phyloP scores from a whole-genome alignment of 805 yeast genomes.

The Metschnikowia cubensis region DNA sequence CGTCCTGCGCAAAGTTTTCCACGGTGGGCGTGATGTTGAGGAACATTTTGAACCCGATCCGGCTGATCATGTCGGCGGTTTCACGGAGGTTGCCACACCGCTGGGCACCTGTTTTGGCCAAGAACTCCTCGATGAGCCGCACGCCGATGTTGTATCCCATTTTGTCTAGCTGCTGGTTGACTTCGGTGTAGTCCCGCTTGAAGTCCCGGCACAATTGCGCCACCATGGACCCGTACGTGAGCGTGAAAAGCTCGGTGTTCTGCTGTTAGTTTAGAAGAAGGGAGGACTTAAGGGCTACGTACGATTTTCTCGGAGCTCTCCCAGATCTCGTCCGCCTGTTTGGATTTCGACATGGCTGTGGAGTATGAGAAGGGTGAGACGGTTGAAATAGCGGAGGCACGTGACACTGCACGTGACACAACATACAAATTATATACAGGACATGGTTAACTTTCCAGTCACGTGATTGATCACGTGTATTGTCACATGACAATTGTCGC shows the following conservation, averaged over 20 bases:
- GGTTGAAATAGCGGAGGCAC: neutral
- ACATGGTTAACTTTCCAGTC: neutral
- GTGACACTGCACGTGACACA: neutral
- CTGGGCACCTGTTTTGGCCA: slow-evolving; percentile 82
- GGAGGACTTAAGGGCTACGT: slow-evolving; percentile 25
- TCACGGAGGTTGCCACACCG: slow-evolving; percentile 77
- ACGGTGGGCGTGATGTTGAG: slow-evolving; percentile 75
- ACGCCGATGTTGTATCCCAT: slow-evolving; percentile 97
- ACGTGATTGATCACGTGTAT: neutral
- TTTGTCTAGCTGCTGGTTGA: slow-evolving; percentile 76
- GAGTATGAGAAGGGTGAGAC: neutral
- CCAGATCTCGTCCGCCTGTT: slow-evolving; percentile 84
- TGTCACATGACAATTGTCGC: too few species aligned
- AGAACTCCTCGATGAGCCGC: slow-evolving; percentile 85
- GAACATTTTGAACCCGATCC: slow-evolving; percentile 87
- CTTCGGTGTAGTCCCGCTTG: slow-evolving; percentile 68
- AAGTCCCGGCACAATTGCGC: slow-evolving; percentile 85
- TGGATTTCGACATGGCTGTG: slow-evolving; percentile 14
- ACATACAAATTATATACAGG: too few species aligned
- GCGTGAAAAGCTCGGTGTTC: slow-evolving; percentile 91
- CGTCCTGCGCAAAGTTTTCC: slow-evolving; percentile 72
- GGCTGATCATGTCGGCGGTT: slow-evolving; percentile 81
- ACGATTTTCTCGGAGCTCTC: slow-evolving; percentile 82
- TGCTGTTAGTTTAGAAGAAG: slow-evolving; percentile 20
- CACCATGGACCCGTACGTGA: slow-evolving; percentile 92